Conservation (phyloP, 1,284 basidiomycete species). For the Trichosporon sp. region DNA sequence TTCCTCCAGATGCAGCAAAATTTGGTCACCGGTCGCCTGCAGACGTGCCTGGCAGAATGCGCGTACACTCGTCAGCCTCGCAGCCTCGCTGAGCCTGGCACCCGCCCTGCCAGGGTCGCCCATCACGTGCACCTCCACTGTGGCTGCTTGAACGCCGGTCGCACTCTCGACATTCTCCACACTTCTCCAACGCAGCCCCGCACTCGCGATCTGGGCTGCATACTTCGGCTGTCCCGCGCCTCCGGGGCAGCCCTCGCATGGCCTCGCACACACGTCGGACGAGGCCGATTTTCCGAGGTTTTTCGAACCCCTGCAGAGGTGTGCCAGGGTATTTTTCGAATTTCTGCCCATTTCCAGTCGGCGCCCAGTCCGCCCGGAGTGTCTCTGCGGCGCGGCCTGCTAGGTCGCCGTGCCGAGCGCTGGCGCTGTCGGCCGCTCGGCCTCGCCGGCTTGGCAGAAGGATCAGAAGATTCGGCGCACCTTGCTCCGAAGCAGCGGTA, state of each 20-base stretch:
- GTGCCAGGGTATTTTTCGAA: background rate
- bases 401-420: background rate
- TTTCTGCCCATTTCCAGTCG: background rate
- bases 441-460: background rate
- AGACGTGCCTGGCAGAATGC: background rate
- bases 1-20: background rate
- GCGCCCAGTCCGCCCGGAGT: background rate
- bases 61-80: background rate
- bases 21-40: background rate
- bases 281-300: background rate
- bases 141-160: background rate
- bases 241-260: background rate
- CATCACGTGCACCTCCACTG: background rate
- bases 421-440: background rate
- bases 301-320: background rate
- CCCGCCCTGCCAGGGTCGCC: background rate
- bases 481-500: background rate
- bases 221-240: background rate
- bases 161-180: background rate
- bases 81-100: background rate
- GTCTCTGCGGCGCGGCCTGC: too few species aligned
- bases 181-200: conserved; percentile 2
- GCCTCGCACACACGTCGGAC: background rate
- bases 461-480: background rate
- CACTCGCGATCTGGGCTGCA: background rate